Evolutionary conservation across 371 early-diverging fungal genomes (phyloP), one percentile per base, ranked within the genome.

Genomic region (Batkoa obscura): DNA sequence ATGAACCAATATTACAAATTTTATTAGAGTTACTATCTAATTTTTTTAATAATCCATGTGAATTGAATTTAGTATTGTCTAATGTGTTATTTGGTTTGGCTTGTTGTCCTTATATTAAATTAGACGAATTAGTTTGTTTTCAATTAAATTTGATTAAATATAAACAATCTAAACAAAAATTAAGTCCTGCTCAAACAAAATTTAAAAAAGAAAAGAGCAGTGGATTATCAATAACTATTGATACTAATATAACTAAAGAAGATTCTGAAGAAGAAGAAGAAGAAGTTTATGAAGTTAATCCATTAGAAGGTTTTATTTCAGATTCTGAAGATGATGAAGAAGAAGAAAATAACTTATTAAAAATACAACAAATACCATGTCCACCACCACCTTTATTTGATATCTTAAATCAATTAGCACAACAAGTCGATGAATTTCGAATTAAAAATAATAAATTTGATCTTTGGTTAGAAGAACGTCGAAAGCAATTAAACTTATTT

Each of bases 51-150:
- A 90, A 93, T 60, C 81, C 90, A 10, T 79, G 82, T 32, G 84
- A 85, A 45, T 76, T 90, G 57, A 95, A 95, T 64, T 60, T 95
- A 60, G 89, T 88, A 0, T 65, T 95, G 42, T 90, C 93, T 0
- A 90, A 88, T 15, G 87, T 88, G 12, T 66, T 95, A 17, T 76
- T 87, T 0, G 83, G 86, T 3, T 67, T 95, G 50, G 84, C 83
- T 1, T 66, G 78, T 2, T 88, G 86, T 55, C 84, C 83, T 1
- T 76, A 74, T 52, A 75, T 86, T 8, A 80, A 83, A 32, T 64
- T 85, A 42, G 85, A 84, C 56, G 79, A 83, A 2, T 86, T 84
- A 86, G 70, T 86, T 5, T 66, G 81, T n/a, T 86, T 86, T 62
- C 72, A 55, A 17, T 42, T 9, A 5, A 6, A 13, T 41, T 10